Base-by-base conservation (phyloP, 2,329 filamentous ascomycete genomes). In the Fusarium papillatum region DNA sequence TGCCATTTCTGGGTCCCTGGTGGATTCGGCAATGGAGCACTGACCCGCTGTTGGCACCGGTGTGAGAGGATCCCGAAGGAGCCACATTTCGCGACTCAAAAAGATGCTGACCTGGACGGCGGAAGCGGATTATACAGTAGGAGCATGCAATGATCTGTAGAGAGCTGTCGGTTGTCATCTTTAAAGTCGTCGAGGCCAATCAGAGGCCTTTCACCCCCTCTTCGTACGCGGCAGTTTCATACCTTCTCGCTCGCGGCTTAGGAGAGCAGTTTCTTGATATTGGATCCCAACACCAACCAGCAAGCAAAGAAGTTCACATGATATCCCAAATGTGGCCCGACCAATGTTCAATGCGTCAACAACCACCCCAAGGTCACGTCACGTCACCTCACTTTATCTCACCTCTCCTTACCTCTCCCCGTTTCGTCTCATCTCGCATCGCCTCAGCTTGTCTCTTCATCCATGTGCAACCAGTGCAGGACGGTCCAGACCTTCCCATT, bases 41-140 rank as follows among this genome's bases (percentile, higher is more conserved):
- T 74, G 72, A 68, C 72, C 75, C 70, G 68, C 60, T 68, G 59
- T 69, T 79, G 76, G 76, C 74, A 75, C 76, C 66, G 66, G 70
- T 59, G 59, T 59, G 75, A 75, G 70, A 63, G 69, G 65, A 67
- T 73, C 76, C 67, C 61, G 55, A 74, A 64, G 50, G 60, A 74
- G 64, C 72, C 74, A 76, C 74, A 75, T 71, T 67, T 46, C 76
- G 69, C 68, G 70, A 74, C 62, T 50, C 55, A 38, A 65, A 57
- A 70, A 55, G 64, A 62, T 55, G 60, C 61, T 65, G 68, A 64
- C 53, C 46, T 63, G 61, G 55, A 72, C 63, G 17, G 22, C 60
- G 24, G 22, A 59, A 60, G 66, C 70, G 57, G 38, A 59, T 75
- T 68, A 71, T 63, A 71, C 64, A 66, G 50, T 11, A 60, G 17